Base-by-base conservation (phyloP, 768 basidiomycete genomes). In the Stropharia rugosoannulata region DNA sequence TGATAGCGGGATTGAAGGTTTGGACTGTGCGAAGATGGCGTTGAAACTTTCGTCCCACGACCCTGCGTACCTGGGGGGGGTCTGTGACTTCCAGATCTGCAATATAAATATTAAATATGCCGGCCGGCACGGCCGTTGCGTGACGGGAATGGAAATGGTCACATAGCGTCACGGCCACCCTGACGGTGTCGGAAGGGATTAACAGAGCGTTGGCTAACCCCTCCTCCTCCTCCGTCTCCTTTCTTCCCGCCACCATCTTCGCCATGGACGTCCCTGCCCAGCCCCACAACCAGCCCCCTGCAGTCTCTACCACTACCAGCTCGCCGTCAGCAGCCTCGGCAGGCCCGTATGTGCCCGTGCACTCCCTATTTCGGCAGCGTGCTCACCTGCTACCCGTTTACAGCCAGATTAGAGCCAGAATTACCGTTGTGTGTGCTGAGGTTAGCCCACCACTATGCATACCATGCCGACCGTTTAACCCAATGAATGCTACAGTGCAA, bases 361-460 rank as follows among this genome's bases (percentile, higher is more conserved):
- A 53, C 32, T 38, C 39, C 51, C 45, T 8, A 37, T 49, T 54
- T 29, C 45, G 47, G 16, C 36, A 44, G 51, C 45, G 38, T 52
- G 40, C 54, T 59, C 57, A 58, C 51, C 43, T 49, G 44, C 36
- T 19, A 36, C 42, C 35, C 54, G 35, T 46, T 86, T 84, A 86
- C 51, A 68, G 66, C 37, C 66, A 68, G 60, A 62, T 89, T 41
- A 85, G 89, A 51, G 88, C 89, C 1, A 80, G 89, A 47, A 84
- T 90, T 59, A 90, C 89, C 42, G 88, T 90, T 35, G 89, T 90
- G 5, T 90, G 89, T 60, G 89, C 86, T 67, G 89, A 91, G 83
- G 89, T 89, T 35, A 32, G 79, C 61, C 27, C n/a, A 16, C 39
- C 49, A 50, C 36, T 32, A 46, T 22, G 38, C 50, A 41, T 15